phyloP scores from a whole-genome alignment of 768 basidiomycete genomes.

The Tricholoma sp. region DNA sequence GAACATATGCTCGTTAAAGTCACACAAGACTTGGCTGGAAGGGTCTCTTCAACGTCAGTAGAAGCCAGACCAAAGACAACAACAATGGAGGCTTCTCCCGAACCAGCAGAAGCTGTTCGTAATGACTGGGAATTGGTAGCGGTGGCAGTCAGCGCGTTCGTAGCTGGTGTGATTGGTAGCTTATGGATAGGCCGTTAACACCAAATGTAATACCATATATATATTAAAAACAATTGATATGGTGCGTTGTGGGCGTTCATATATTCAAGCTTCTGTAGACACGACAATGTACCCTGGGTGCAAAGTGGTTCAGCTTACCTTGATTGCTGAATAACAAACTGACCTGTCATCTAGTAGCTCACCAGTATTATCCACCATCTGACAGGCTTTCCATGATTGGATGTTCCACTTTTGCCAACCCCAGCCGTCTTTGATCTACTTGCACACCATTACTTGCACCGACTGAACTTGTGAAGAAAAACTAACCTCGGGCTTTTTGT shows the following conservation, averaged over 20 bases:
- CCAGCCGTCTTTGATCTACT: slow-evolving; percentile 61
- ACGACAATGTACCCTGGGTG: slow-evolving; percentile 45
- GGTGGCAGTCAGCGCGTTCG: slow-evolving; percentile 32
- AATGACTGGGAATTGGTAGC: slow-evolving; percentile 18
- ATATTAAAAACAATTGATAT: not conserved
- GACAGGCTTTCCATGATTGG: slow-evolving; percentile 38
- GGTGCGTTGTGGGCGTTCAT: slow-evolving; percentile 6
- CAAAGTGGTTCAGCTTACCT: not conserved
- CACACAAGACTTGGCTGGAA: slow-evolving; percentile 7
- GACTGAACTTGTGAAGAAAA: not conserved
- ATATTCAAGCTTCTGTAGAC: slow-evolving; percentile 42
- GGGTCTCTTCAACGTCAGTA: slow-evolving; percentile 1
- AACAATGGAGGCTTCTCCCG: not conserved
- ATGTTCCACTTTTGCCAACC: slow-evolving; percentile 62
- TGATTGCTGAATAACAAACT: slow-evolving; percentile 3
- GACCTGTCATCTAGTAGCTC: slow-evolving; percentile 48
- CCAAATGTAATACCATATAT: slow-evolving; percentile 1
- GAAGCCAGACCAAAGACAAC: slow-evolving; percentile 2
- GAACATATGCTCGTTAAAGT: slow-evolving; percentile 12
- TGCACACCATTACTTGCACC: not conserved
- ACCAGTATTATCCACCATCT: slow-evolving; percentile 34
- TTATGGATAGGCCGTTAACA: slow-evolving; percentile 25
- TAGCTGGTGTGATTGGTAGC: slow-evolving; percentile 28
- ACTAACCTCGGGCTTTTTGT: slow-evolving; percentile 69
- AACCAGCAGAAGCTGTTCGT: not conserved